phyloP scores from a whole-genome alignment of 805 yeast genomes.

The Cyberlindnera petersonii region DNA sequence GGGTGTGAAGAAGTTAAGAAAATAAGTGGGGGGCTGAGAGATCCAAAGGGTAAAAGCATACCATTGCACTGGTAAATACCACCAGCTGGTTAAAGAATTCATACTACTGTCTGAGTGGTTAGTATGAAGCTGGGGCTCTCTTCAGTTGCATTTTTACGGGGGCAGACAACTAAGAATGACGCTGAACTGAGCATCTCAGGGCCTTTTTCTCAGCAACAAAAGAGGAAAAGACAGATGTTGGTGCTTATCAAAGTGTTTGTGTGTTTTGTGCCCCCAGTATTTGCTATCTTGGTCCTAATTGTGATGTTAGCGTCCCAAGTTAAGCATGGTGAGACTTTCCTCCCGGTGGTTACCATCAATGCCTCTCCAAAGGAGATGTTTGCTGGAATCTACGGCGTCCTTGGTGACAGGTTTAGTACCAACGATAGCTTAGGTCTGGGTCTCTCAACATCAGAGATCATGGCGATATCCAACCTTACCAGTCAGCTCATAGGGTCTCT shows the following conservation, averaged over 20 bases:
- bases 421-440: conserved; percentile 22
- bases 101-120: not conserved
- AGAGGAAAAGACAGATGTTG: not conserved
- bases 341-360: conserved; percentile 34
- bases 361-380: conserved; percentile 52
- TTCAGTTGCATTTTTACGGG: not conserved
- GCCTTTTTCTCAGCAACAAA: not conserved
- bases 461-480: conserved; percentile 14
- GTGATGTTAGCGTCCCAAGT: conserved; percentile 16
- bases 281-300: conserved; percentile 8
- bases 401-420: conserved; percentile 30
- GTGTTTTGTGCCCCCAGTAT: conserved; percentile 7
- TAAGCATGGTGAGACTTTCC: not conserved
- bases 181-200: conserved; percentile 1
- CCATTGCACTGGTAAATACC: no score
- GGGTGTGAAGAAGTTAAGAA: no score
- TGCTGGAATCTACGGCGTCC: conserved; percentile 46
- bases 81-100: no score
- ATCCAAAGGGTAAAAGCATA: no score
- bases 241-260: not conserved
- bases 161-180: not conserved
- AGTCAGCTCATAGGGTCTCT: conserved; percentile 11
- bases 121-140: conserved; percentile 4
- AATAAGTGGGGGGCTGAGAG: no score
- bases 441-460: conserved; percentile 13